Base-by-base conservation (phyloP, 1,284 basidiomycete species). In the Puccinia brachypodii region DNA sequence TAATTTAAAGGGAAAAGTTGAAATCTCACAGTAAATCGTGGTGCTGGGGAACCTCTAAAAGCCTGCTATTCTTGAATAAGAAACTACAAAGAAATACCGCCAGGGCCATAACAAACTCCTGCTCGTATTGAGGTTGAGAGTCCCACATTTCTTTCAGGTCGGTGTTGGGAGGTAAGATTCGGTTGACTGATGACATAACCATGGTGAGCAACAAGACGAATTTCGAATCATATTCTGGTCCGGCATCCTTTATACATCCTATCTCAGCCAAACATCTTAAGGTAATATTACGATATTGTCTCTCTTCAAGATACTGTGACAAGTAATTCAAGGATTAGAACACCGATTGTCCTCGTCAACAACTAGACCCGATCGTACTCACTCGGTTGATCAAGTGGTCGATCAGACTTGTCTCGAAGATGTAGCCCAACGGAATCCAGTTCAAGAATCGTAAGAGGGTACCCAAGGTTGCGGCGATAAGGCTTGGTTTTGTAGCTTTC, bases 341-440 rank as follows among this genome's bases (percentile, higher is more conserved):
- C n/a, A 28, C 44, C 40, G 44, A 40, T 19, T 25, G 38, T 19
- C 13, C 38, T 68, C 19, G 11, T 22, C 38, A 25, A n/a, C 4
- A 2, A 36, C 22, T 4, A 19, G 38, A 13, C 11, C 64, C 4
- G 4, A 11, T 14, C 8, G 0, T 8, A 47, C 73, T 22, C 42
- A 82, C 80, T 44, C 64, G 58, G 53, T 76, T 82, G 73, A 99
- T 90, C 31, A 99, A 89, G 82, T 94, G 90, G 88, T 99, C 97
- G 84, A 99, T 98, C 85, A 99, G 93, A 73, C 93, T 94, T 0
- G 97, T 99, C 89, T 99, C 97, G 84, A 99, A 99, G 85, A 99
- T 98, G 87, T 96, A 99, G 36, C 96, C 97, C 66, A 99, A 89
- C 71, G 97, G 97, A 86, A 99, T 99, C 97, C 97, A 99, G 88